Conservation (phyloP, 768 basidiomycete species). For the Kwoniella sp. region DNA sequence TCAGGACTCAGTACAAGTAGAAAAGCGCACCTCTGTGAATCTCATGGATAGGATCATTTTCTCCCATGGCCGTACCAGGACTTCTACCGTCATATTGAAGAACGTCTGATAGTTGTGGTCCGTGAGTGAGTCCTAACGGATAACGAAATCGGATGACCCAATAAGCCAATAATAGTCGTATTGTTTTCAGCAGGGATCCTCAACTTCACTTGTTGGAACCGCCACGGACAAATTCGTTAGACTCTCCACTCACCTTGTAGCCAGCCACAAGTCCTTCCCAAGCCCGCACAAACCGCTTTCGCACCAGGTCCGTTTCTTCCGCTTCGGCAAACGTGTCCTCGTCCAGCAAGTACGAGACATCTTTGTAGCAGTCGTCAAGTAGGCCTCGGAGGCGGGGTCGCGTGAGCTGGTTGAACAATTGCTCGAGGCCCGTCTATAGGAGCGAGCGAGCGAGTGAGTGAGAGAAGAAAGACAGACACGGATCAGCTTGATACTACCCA, state of each 20-base stretch:
- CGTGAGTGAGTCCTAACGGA: constrained; percentile 85
- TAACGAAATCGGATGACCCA: not conserved
- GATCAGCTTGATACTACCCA: not conserved
- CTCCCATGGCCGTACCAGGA: constrained; percentile 93
- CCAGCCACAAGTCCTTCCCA: constrained; percentile 87
- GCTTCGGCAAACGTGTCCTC: constrained; percentile 81
- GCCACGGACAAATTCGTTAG: not conserved
- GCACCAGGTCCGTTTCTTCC: constrained; percentile 80
- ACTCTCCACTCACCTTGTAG: constrained; percentile 67
- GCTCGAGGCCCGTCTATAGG: constrained; percentile 79
- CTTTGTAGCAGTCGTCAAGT: constrained; percentile 84
- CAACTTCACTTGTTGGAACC: not conserved
- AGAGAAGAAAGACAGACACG: too few species aligned
- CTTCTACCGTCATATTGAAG: constrained; percentile 81
- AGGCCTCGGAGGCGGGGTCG: constrained; percentile 82
- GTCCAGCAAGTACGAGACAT: constrained; percentile 82
- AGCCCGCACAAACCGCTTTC: constrained; percentile 83
- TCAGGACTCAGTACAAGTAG: not conserved
- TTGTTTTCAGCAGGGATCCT: not conserved
- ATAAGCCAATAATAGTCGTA: not conserved
- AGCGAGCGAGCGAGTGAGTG: too few species aligned
- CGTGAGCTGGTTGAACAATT: constrained; percentile 91
- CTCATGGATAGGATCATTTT: constrained; percentile 76
- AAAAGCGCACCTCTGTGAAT: constrained; percentile 75
- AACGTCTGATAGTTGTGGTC: constrained; percentile 84